Evolutionary conservation across 1,284 basidiomycete species (phyloP).

Genomic region (Fomitopsis pinicola): DNA sequence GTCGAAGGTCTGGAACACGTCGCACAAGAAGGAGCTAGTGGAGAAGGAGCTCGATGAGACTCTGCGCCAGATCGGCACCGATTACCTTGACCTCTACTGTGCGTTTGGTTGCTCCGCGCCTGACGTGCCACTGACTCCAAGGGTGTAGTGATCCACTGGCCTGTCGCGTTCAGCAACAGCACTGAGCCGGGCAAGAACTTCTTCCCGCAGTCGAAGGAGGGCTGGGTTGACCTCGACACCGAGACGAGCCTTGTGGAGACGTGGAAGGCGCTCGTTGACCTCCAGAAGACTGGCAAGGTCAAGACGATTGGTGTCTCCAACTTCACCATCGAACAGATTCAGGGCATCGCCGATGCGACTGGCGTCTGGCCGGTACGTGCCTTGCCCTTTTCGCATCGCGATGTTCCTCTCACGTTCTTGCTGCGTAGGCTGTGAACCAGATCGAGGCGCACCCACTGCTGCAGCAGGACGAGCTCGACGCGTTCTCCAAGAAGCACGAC

Average conservation of each 20-base stretch:
- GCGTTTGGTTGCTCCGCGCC: slow-evolving; percentile 3
- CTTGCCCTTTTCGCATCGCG: background rate
- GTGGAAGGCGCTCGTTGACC: slow-evolving; percentile 73
- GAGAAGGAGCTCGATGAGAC: slow-evolving; percentile 76
- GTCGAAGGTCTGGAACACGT: slow-evolving; percentile 76
- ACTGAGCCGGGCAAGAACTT: slow-evolving; percentile 51
- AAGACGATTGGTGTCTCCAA: slow-evolving; percentile 76
- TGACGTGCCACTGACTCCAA: background rate
- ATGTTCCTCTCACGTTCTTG: background rate
- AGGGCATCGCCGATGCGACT: slow-evolving; percentile 71
- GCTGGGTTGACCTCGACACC: slow-evolving; percentile 53
- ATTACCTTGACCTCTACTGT: slow-evolving; percentile 78
- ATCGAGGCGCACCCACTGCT: slow-evolving; percentile 81
- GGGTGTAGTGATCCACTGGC: slow-evolving; percentile 79
- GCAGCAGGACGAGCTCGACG: slow-evolving; percentile 66
- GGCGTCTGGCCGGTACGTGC: slow-evolving; percentile 57
- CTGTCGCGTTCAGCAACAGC: slow-evolving; percentile 57
- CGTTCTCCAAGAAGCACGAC: slow-evolving; percentile 65
- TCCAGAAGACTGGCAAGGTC: slow-evolving; percentile 50
- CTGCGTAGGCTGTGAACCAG: slow-evolving; percentile 63
- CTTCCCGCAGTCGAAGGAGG: slow-evolving; percentile 47
- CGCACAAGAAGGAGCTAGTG: slow-evolving; percentile 57
- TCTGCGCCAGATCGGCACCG: slow-evolving; percentile 62
- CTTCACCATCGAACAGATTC: slow-evolving; percentile 65
- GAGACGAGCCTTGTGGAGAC: slow-evolving; percentile 69